Conservation (phyloP, 2,329 filamentous ascomycete genomes). For the Colletotrichum sansevieriae region DNA sequence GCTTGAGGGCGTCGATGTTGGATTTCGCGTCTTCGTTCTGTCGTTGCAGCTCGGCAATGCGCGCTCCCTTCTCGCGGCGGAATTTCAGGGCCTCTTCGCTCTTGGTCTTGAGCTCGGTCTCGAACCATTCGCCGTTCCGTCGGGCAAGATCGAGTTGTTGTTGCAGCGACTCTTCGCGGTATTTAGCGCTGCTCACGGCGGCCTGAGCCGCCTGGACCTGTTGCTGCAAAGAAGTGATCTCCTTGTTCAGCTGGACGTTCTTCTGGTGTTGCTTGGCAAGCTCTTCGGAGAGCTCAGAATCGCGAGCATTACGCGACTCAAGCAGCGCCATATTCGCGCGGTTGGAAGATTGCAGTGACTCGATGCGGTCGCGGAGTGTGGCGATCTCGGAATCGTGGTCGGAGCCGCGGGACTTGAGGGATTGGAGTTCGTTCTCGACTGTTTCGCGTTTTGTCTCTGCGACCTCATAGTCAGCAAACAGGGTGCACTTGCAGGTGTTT, state of each 20-base stretch:
- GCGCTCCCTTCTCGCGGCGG: conserved; percentile 93
- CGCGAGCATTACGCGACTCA: conserved; percentile 88
- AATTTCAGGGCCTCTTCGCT: conserved; percentile 88
- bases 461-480: neutral
- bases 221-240: conserved; percentile 86
- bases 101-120: conserved; percentile 92
- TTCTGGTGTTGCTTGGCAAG: conserved; percentile 91
- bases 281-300: conserved; percentile 88
- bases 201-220: conserved; percentile 85
- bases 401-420: conserved; percentile 80
- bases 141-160: conserved; percentile 92
- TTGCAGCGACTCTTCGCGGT: conserved; percentile 89
- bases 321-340: conserved; percentile 90
- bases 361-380: conserved; percentile 83
- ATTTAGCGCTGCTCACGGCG: conserved; percentile 83
- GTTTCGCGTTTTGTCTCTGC: conserved; percentile 81
- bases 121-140: conserved; percentile 93
- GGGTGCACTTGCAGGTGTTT: neutral
- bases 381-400: conserved; percentile 82
- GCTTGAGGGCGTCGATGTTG: conserved; percentile 81
- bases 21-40: conserved; percentile 87
- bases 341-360: conserved; percentile 90
- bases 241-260: conserved; percentile 84
- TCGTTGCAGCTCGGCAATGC: conserved; percentile 88
- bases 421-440: conserved; percentile 85